These are phyloP conservation scores for Penicillium digitatum DNA, from an alignment of 2,329 filamentous ascomycete genomes.

Conservation along the genomic window DNA sequence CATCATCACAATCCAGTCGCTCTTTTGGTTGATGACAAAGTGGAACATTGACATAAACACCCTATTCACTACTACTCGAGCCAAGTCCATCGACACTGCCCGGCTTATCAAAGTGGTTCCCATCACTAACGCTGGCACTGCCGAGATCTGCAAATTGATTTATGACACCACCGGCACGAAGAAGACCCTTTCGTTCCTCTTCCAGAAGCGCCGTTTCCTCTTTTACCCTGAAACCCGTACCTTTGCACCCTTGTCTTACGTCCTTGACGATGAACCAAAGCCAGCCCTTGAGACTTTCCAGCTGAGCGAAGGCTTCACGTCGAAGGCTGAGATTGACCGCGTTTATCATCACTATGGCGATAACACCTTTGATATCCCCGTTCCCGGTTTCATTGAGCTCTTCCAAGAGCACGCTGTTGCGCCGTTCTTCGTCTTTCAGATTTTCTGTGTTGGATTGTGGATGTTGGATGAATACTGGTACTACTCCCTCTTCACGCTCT, in stretches of 20 bases:
- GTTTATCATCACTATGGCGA: constrained; percentile 90
- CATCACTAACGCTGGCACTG: constrained; percentile 77
- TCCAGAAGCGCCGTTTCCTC: constrained; percentile 96
- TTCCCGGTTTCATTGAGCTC: constrained; percentile 89
- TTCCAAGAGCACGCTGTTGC: constrained; percentile 98
- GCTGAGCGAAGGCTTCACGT: constrained; percentile 68
- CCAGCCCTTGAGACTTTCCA: constrained; percentile 76
- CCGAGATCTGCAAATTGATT: constrained; percentile 80
- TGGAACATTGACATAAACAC: constrained; percentile 90
- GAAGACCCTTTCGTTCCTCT: constrained; percentile 79
- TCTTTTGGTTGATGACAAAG: constrained; percentile 93
- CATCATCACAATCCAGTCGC: constrained; percentile 81
- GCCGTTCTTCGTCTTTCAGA: constrained; percentile 98
- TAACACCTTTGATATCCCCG: constrained; percentile 96
- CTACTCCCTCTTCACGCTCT: constrained; percentile 96
- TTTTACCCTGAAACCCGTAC: constrained; percentile 66
- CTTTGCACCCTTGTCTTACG: constrained; percentile 80
- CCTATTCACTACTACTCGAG: constrained; percentile 72
- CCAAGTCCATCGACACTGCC: constrained; percentile 67
- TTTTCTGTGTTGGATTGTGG: constrained; percentile 98
- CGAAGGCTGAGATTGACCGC: constrained; percentile 69
- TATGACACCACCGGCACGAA: constrained; percentile 72
- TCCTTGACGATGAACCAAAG: constrained; percentile 80
- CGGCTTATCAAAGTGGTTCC: constrained; percentile 90
- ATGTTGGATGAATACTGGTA: constrained; percentile 99